Base-by-base conservation (phyloP, 768 basidiomycete species). In the Phallus indusiatus region DNA sequence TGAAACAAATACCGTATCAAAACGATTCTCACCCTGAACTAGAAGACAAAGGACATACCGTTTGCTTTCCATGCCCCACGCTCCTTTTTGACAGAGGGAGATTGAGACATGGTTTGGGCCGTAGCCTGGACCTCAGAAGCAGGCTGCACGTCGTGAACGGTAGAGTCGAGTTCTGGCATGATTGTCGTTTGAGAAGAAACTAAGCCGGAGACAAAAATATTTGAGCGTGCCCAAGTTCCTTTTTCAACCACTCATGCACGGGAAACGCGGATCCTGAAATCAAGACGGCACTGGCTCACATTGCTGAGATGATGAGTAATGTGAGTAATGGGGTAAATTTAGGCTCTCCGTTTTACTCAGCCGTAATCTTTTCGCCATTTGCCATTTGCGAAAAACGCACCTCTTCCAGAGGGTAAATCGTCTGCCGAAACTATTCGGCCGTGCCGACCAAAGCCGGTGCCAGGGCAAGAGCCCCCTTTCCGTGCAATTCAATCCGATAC, bases 31-130 rank as follows among this genome's bases (percentile, higher is more conserved):
- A 7, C 28, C 28, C 28, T 28, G 28, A 28, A 28, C 28, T 7
- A 48, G 6, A 48, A n/a, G 47, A 48, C n/a, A n/a, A 48, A 47
- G 16, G 20, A 33, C 33, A 18, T n/a, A 56, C 55, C 57, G 21
- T 59, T 51, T 4, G 48, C 50, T 53, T 59, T 59, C 57, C 57
- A 59, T 28, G 57, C 57, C 9, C 33, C 57, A 46, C 50, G 57
- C 49, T 59, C 49, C 22, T 59, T 59, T 51, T 59, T 59, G 7
- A 36, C 18, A 18, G 5, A n/a, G 17, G 2, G 20, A 46, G 55
- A 21, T 28, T 24, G 34, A 42, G 35, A 4, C 18, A 34, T 42
- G 5, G 42, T 42, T 12, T 42, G 14, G 42, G 12, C 17, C 18
- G 55, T 10, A 12, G 46, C 55, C 20, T 48, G 42, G 18, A 33